Percentiles rank a stretch among this genome's conserved stretches.
Conservation (phyloP, 371 early-diverging fungal species). For the Blakeslea trispora region DNA sequence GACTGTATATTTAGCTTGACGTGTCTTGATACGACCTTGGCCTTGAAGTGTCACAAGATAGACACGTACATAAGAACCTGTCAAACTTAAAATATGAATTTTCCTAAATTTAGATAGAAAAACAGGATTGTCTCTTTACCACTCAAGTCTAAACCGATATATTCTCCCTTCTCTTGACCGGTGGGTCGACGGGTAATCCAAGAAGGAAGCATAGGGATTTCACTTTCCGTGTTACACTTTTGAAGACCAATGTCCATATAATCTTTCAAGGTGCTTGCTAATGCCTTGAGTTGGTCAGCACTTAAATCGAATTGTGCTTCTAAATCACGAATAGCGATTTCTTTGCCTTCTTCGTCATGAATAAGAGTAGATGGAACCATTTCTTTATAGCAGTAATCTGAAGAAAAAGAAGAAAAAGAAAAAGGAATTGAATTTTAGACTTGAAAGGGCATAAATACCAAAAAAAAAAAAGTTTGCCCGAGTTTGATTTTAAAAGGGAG, state of each 20-base stretch:
- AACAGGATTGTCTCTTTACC: constrained; percentile 48
- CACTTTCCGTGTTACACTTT: constrained; percentile 36
- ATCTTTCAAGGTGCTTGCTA: constrained; percentile 40
- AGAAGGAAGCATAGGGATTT: constrained; percentile 69
- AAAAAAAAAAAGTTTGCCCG: too few relatives aligned
- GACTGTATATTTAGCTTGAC: constrained; percentile 80
- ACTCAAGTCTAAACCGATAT: constrained; percentile 89
- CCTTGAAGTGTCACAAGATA: constrained; percentile 82
- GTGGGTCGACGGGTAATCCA: constrained; percentile 62
- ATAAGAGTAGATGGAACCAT: constrained; percentile 1
- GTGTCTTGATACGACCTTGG: constrained; percentile 57
- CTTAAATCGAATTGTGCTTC: constrained; percentile 18
- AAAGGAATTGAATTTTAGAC: neutral
- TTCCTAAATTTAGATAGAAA: neutral
- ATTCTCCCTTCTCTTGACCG: constrained; percentile 84
- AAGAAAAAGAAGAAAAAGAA: neutral
- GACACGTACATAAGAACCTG: constrained; percentile 80
- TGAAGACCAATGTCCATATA: constrained; percentile 74
- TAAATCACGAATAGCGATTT: constrained; percentile 13
- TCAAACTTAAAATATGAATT: neutral
- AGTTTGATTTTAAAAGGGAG: too few relatives aligned
- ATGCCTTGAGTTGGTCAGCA: constrained; percentile 17
- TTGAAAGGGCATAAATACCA: too few relatives aligned
- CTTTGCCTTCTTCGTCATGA: constrained; percentile 14
- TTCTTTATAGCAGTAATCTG: too few relatives aligned